phyloP scores from a whole-genome alignment of 192 early-diverging fungal species.

The Rhizophagus sp. region DNA sequence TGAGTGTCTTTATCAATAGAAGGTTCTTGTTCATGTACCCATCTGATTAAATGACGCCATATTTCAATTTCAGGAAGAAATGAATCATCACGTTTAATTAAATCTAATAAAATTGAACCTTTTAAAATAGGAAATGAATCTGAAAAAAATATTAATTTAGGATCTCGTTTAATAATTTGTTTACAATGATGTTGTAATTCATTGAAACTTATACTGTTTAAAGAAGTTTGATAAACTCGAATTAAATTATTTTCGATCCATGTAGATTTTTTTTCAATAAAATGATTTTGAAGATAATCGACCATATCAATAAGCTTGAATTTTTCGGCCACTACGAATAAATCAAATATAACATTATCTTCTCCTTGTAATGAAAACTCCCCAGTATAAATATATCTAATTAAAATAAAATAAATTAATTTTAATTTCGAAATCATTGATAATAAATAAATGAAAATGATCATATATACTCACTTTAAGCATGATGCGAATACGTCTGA shows the following conservation, averaged over 20 bases:
- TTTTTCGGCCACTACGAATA: not conserved
- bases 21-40: not conserved
- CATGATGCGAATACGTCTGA: not conserved
- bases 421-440: too few species aligned
- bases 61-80: not conserved
- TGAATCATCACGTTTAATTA: not conserved
- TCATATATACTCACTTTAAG: not conserved
- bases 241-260: not conserved
- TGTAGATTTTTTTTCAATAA: not conserved
- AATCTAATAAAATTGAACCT: not conserved
- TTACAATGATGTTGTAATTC: not conserved
- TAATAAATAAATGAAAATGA: too few species aligned
- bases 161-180: not conserved
- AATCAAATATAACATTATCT: not conserved
- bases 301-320: not conserved
- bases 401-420: not conserved
- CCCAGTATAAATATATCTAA: not conserved
- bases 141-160: not conserved
- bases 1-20: not conserved
- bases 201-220: not conserved
- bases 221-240: not conserved
- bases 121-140: not conserved
- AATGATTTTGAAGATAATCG: not conserved
- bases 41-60: not conserved
- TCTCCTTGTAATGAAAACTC: not conserved